phyloP scores from a whole-genome alignment of 257 asterid species.

The Rhazya stricta region DNA sequence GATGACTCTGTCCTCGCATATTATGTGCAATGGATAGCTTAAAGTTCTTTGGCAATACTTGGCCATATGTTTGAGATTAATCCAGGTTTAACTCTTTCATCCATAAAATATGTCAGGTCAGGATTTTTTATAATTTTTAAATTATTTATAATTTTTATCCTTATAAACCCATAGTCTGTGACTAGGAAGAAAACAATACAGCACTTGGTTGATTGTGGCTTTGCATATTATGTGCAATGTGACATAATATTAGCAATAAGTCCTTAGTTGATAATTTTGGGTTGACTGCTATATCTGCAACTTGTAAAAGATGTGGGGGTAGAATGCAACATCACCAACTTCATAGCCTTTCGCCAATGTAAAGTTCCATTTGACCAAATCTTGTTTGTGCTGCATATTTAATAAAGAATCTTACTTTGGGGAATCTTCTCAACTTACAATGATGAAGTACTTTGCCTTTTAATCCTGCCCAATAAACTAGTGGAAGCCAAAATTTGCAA shows the following conservation, averaged over 20 bases:
- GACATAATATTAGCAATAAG: not conserved
- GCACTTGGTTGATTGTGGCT: not conserved
- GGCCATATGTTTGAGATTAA: not conserved
- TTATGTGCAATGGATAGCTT: too few species aligned
- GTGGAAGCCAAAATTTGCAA: not conserved
- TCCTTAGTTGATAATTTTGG: not conserved
- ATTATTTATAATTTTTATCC: too few species aligned
- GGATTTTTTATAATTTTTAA: not conserved
- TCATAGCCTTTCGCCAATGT: not conserved
- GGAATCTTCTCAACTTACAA: not conserved
- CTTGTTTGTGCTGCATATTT: not conserved
- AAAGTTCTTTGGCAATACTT: too few species aligned
- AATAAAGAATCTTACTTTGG: not conserved
- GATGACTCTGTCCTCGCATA: too few species aligned
- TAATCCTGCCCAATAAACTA: not conserved
- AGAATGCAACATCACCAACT: not conserved
- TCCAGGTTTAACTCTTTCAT: not conserved
- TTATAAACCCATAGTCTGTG: not conserved
- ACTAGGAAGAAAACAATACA: not conserved
- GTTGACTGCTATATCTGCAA: not conserved
- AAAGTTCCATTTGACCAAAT: not conserved
- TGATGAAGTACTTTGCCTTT: not conserved
- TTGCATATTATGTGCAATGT: not conserved
- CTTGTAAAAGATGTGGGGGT: not conserved
- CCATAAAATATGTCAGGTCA: not conserved